Evolutionary conservation across 768 basidiomycete genomes (phyloP).

Genomic region (Naganishia randhawae): DNA sequence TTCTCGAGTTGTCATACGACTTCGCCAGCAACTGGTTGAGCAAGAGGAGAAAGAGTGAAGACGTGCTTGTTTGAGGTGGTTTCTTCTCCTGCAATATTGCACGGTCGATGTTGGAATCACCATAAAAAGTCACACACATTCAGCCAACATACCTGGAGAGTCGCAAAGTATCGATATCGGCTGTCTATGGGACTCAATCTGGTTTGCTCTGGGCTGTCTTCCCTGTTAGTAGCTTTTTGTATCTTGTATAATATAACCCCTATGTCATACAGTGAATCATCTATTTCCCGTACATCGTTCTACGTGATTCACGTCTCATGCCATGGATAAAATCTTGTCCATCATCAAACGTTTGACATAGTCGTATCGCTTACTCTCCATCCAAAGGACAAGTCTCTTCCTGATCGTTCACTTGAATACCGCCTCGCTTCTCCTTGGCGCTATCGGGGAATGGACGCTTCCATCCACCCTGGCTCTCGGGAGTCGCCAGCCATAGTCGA

Average conservation of each 20-base stretch:
- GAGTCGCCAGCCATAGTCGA: slow-evolving; percentile 47
- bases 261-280: not conserved
- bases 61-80: slow-evolving; percentile 23
- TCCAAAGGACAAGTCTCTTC: slow-evolving; percentile 37
- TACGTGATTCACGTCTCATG: too few species aligned
- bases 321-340: not conserved
- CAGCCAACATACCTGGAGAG: not conserved
- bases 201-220: too few species aligned
- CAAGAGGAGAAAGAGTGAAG: slow-evolving; percentile 18
- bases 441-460: slow-evolving; percentile 44
- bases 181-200: too few species aligned
- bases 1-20: not conserved
- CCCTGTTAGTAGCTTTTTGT: not conserved
- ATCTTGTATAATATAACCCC: not conserved
- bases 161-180: not conserved
- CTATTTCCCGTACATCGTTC: not conserved
- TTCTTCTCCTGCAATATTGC: slow-evolving; percentile 11
- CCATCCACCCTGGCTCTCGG: slow-evolving; percentile 47
- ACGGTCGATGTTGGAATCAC: slow-evolving; percentile 20
- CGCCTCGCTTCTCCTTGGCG: slow-evolving; percentile 41
- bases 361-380: slow-evolving; percentile 28
- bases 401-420: slow-evolving; percentile 45
- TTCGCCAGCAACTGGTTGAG: slow-evolving; percentile 6
- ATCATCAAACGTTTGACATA: too few species aligned
- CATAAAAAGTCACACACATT: slow-evolving; percentile 21